These are phyloP conservation scores for Saprolegnia parasitica DNA, from an alignment of 352 stramenopile species.

Conservation along the genomic window DNA sequence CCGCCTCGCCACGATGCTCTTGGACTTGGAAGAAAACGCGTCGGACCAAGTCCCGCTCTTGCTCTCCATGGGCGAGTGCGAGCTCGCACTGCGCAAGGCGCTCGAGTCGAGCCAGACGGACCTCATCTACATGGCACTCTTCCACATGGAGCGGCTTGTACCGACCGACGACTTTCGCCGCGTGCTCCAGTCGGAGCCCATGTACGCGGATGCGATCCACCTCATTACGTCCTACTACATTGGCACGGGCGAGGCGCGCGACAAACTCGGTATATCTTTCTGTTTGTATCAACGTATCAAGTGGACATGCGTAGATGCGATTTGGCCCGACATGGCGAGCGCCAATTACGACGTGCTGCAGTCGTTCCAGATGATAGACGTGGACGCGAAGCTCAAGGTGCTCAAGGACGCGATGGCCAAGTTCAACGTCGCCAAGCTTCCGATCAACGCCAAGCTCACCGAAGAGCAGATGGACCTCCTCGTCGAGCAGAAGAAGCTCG, in stretches of 20 bases:
- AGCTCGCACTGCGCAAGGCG: constrained; percentile 84
- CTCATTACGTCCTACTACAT: constrained; percentile 79
- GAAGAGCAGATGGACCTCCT: constrained; percentile 86
- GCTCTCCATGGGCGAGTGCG: constrained; percentile 88
- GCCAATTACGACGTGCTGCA: constrained; percentile 70
- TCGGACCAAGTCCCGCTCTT: constrained; percentile 85
- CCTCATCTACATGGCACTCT: constrained; percentile 85
- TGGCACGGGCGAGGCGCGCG: constrained; percentile 56
- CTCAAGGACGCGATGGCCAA: constrained; percentile 65
- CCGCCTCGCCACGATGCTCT: constrained; percentile 84
- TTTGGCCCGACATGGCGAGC: constrained; percentile 61
- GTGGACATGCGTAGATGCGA: constrained; percentile 22
- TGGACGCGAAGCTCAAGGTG: constrained; percentile 61
- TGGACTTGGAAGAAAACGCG: constrained; percentile 84
- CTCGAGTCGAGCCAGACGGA: constrained; percentile 86
- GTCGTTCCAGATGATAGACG: constrained; percentile 54
- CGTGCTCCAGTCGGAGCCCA: constrained; percentile 61
- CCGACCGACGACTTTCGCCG: constrained; percentile 75
- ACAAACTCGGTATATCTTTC: constrained; percentile 32
- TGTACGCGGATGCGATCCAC: constrained; percentile 68
- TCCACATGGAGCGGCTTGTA: constrained; percentile 77
- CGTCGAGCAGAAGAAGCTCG: constrained; percentile 77
- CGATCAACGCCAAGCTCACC: constrained; percentile 56
- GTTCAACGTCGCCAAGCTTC: constrained; percentile 62
- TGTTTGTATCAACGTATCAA: not conserved